phyloP scores from a whole-genome alignment of 2,329 filamentous ascomycete species.

The Dactylellina parvicollis region DNA sequence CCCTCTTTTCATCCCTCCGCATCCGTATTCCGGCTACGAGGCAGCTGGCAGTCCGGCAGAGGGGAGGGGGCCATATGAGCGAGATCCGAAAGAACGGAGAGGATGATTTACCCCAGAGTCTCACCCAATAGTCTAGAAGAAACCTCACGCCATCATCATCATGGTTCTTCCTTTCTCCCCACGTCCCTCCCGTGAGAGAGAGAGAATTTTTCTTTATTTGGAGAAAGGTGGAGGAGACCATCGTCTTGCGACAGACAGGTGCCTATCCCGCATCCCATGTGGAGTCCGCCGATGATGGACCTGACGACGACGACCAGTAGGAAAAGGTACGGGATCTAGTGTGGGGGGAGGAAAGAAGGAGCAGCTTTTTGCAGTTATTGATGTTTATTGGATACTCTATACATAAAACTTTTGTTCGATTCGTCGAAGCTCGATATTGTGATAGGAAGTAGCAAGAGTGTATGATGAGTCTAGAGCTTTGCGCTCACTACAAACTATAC shows the following conservation, averaged over 20 bases:
- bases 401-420: conserved; percentile 24
- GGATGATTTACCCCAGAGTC: conserved; percentile 27
- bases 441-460: not conserved
- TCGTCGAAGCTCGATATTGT: not conserved
- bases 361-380: conserved; percentile 3
- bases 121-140: conserved; percentile 49
- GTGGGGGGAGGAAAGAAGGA: conserved; percentile 26
- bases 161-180: conserved; percentile 8
- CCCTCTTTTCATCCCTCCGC: conserved; percentile 4
- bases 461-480: not conserved
- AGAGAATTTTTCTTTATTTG: conserved; percentile 20
- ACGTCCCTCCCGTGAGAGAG: conserved; percentile 4
- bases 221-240: conserved; percentile 20
- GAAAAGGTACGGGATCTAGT: conserved; percentile 11
- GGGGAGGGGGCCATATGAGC: not conserved
- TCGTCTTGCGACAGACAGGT: conserved; percentile 34
- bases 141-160: conserved; percentile 54
- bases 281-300: conserved; percentile 31
- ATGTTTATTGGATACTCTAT: conserved; percentile 15
- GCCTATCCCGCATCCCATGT: conserved; percentile 28
- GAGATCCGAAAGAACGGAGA: not conserved
- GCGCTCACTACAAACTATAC: not conserved
- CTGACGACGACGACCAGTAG: not conserved
- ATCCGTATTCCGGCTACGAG: conserved; percentile 6
- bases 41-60: conserved; percentile 16